Evolutionary conservation across 768 basidiomycete species (phyloP).

Genomic region (Chalciporus sphaerocephalus): DNA sequence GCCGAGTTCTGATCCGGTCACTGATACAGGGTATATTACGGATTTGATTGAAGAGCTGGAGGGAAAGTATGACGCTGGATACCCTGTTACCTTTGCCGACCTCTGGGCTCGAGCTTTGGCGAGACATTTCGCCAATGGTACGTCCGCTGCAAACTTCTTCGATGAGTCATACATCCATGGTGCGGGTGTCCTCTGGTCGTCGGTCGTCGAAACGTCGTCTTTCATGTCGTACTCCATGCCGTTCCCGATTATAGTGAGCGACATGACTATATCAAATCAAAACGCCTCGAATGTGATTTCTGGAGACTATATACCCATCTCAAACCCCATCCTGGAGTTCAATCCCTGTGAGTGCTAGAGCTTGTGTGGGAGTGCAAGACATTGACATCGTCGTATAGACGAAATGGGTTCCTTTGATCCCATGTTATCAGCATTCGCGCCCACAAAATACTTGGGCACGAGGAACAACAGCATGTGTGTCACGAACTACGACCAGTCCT

Average conservation of each 20-base stretch:
- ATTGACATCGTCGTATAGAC: conserved; percentile 20
- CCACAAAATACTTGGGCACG: conserved; percentile 43
- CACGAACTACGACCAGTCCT: conserved; percentile 34
- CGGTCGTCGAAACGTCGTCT: conserved; percentile 31
- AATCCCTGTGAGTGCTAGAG: conserved; percentile 27
- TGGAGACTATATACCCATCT: conserved; percentile 27
- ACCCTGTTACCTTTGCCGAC: conserved; percentile 29
- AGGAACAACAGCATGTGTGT: conserved; percentile 30
- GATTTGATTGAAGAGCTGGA: conserved; percentile 23
- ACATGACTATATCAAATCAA: conserved; percentile 24
- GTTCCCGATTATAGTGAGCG: conserved; percentile 36
- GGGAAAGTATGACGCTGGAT: conserved; percentile 32
- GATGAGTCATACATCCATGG: conserved; percentile 31
- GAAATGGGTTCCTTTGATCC: conserved; percentile 43
- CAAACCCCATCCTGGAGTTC: conserved; percentile 34
- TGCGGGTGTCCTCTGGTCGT: conserved; percentile 34
- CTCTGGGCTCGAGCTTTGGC: conserved; percentile 26
- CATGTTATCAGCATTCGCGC: conserved; percentile 42
- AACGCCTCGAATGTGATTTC: conserved; percentile 20
- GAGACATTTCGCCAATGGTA: conserved; percentile 39
- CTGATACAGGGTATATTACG: conserved; percentile 13
- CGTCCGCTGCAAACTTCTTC: conserved; percentile 30
- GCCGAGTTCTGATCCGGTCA: conserved; percentile 20
- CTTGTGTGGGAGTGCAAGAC: background rate
- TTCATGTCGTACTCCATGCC: conserved; percentile 36